Base-by-base conservation (phyloP, 1,139 yeast species). In the Arxiozyma heterogenica region DNA sequence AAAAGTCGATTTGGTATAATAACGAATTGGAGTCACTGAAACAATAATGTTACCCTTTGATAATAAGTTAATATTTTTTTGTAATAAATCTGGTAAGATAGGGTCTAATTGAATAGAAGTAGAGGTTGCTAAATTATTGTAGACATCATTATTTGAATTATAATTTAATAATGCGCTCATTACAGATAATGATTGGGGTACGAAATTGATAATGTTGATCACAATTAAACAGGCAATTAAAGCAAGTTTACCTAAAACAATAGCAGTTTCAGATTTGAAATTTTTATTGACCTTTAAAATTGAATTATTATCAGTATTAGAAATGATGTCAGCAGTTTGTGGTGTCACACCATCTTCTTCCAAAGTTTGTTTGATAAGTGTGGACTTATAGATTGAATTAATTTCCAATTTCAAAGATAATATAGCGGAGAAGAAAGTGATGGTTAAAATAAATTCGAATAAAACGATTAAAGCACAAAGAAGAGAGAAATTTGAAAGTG, bases 271-370 rank as follows among this genome's bases (percentile, higher is more conserved):
- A 6, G 71, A 64, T n/a, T 66, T 48, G 34, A 41, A 41, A 27
- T 42, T 18, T 23, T 25, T 48, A 11, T 48, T 44, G 21, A 48
- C 44, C 8, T 23, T 41, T 21, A 70, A 59, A 44, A 66, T 61
- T 2, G 62, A 57, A 17, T 57, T 54, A 25, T 76, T 77, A 7
- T 49, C 52, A 51, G 75, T 69, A 44, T 76, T 79, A 27, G 91
- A 83, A 44, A 87, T 84, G 54, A 81, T 78, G 59, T 80, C 82
- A 48, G 93, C 97, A 49, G 87, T 87, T 56, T 77, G 73, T 53
- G 82, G 82, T 49, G 89, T 79, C 45, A 93, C 81, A 23, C 98
- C 98, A 64, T 94, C 98, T 69, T 93, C 98, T 72, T 91, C 96
- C 61, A 93, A 76, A 23, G 90, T 93, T 61, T 81, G 83, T 66